Percentiles rank a stretch among this genome's conserved stretches.
Conservation (phyloP, 306 rosid species). For the Prunus salicina region DNA sequence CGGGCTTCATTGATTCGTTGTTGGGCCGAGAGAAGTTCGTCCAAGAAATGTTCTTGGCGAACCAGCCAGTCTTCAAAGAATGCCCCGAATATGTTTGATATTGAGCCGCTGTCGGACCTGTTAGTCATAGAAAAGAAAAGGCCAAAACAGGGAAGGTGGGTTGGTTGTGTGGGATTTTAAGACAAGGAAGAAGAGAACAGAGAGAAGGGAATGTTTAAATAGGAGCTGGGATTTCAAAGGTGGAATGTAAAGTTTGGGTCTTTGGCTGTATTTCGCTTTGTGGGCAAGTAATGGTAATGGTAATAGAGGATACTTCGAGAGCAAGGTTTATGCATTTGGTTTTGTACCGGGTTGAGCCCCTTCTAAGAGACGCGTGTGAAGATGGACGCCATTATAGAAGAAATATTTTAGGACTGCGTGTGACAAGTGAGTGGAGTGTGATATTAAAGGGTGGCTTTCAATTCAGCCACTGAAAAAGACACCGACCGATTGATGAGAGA, state of each 20-base stretch:
- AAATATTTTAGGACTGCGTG: constrained; percentile 8
- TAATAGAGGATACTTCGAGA: constrained; percentile 18
- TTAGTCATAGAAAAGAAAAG: constrained; percentile 14
- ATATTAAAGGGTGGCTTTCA: background rate
- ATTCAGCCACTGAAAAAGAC: background rate
- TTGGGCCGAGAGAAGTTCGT: constrained; percentile 48
- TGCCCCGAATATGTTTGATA: constrained; percentile 31
- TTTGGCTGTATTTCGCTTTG: constrained; percentile 24
- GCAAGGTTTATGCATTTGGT: constrained; percentile 18
- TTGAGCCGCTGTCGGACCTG: background rate
- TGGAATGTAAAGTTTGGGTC: background rate
- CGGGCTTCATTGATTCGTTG: constrained; percentile 6
- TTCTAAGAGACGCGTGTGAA: constrained; percentile 12
- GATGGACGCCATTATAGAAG: background rate
- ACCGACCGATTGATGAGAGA: constrained; percentile 21
- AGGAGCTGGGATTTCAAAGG: background rate
- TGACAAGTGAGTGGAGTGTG: background rate
- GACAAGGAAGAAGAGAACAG: background rate
- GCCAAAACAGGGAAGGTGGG: background rate
- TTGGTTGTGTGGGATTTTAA: background rate
- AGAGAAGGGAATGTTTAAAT: background rate
- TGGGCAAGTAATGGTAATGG: constrained; percentile 36
- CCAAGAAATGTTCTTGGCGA: constrained; percentile 54
- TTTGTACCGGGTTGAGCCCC: background rate
- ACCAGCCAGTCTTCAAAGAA: constrained; percentile 64